Percentiles rank a stretch among this genome's conserved stretches.
Evolutionary conservation across 2,329 filamentous ascomycete genomes (phyloP).

Genomic region (Sarocladiaceae sp.): DNA sequence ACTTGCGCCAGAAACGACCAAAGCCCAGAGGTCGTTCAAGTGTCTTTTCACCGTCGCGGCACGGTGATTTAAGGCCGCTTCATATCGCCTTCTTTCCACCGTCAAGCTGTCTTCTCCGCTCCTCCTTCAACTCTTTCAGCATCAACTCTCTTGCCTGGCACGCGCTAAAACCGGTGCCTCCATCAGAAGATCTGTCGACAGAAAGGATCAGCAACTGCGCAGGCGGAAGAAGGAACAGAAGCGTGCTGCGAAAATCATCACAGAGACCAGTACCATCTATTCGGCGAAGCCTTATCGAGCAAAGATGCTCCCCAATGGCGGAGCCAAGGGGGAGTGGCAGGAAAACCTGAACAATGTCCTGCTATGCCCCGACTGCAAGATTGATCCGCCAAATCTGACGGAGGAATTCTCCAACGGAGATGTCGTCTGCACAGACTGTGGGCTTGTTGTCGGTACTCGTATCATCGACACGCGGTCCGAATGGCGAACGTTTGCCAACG

Average conservation of each 20-base stretch:
- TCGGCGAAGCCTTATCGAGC: slow-evolving; percentile 31
- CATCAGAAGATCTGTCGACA: slow-evolving; percentile 20
- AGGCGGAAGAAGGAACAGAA: slow-evolving; percentile 26
- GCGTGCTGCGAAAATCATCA: slow-evolving; percentile 31
- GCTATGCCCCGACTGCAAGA: slow-evolving; percentile 85
- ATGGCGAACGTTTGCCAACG: slow-evolving; percentile 98
- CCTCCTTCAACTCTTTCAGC: slow-evolving; percentile 52
- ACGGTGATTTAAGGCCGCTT: no score
- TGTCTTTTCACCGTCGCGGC: background rate
- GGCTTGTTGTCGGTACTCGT: slow-evolving; percentile 81
- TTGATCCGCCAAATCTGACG: slow-evolving; percentile 83
- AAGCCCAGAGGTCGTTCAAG: background rate
- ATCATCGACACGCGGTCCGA: slow-evolving; percentile 95
- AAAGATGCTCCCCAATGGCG: slow-evolving; percentile 40
- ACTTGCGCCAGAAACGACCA: no score
- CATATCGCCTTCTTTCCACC: slow-evolving; percentile 19
- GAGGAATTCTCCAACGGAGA: slow-evolving; percentile 92
- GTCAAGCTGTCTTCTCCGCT: slow-evolving; percentile 68
- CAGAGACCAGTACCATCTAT: slow-evolving; percentile 37
- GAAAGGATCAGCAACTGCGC: slow-evolving; percentile 27
- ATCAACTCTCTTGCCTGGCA: slow-evolving; percentile 26
- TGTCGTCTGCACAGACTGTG: slow-evolving; percentile 87
- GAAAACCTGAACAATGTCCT: slow-evolving; percentile 84
- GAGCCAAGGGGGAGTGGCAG: slow-evolving; percentile 45
- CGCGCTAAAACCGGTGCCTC: background rate